Evolutionary conservation across 192 early-diverging fungal genomes (phyloP).

Genomic region (Gamsiella multidivaricata): DNA sequence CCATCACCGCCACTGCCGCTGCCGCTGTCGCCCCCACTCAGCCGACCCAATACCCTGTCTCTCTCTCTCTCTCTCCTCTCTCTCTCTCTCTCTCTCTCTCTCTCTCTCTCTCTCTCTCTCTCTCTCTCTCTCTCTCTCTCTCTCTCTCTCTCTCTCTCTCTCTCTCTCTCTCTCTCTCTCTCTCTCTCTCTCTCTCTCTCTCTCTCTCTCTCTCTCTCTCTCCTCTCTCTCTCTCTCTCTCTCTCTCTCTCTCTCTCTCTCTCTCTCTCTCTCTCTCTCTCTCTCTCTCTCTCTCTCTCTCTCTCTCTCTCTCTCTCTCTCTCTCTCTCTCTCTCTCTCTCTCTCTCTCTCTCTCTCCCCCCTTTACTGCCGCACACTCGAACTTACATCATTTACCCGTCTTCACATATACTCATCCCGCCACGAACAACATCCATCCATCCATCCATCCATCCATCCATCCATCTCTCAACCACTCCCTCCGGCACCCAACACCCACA

Average conservation of each 20-base stretch:
- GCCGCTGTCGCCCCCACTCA: not conserved
- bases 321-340: no score
- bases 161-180: not conserved
- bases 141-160: not conserved
- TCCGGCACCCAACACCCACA: no score
- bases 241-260: conserved; percentile 1
- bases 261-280: not conserved
- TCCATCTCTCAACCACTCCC: no score
- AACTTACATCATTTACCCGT: no score
- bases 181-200: not conserved
- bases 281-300: not conserved
- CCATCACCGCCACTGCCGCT: not conserved
- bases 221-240: not conserved
- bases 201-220: not conserved
- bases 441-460: no score
- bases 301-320: conserved; percentile 1
- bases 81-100: not conserved
- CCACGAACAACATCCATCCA: no score
- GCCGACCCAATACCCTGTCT: not conserved
- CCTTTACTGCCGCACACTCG: no score
- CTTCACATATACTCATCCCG: no score
- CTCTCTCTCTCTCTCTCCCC: no score
- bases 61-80: not conserved
- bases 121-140: not conserved
- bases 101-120: not conserved